Conservation (phyloP, 768 basidiomycete species). For the Tulasnella sp. region DNA sequence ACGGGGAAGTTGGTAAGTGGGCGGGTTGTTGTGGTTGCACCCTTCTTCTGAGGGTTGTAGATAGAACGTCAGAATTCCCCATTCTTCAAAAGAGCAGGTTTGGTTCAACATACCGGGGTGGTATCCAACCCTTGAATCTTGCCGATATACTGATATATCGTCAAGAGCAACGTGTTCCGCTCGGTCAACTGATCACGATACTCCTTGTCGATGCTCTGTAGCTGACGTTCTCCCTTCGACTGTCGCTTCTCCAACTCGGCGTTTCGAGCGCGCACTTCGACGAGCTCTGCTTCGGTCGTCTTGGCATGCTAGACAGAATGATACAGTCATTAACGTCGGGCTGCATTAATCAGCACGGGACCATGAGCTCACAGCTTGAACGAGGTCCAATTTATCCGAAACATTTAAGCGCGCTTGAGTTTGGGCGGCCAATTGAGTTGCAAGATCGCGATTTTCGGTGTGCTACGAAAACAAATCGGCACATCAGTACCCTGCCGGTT, state of each 20-base stretch:
- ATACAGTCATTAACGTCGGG: not conserved
- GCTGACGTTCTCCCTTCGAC: slow-evolving; percentile 72
- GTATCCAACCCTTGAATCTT: slow-evolving; percentile 88
- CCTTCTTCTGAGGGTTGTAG: slow-evolving; percentile 40
- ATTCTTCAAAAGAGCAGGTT: not conserved
- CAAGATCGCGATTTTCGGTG: slow-evolving; percentile 75
- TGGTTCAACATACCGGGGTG: slow-evolving; percentile 58
- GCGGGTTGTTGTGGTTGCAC: slow-evolving; percentile 60
- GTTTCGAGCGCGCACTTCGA: slow-evolving; percentile 55
- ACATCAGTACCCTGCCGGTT: not conserved
- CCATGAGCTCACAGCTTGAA: slow-evolving; percentile 46
- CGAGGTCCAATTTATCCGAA: slow-evolving; percentile 80
- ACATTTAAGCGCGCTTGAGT: slow-evolving; percentile 83
- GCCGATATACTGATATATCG: slow-evolving; percentile 93
- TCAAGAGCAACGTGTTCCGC: slow-evolving; percentile 83
- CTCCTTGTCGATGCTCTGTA: slow-evolving; percentile 68
- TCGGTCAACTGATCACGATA: slow-evolving; percentile 92
- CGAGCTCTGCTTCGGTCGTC: slow-evolving; percentile 65
- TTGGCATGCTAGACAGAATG: slow-evolving; percentile 46
- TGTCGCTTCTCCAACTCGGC: slow-evolving; percentile 75
- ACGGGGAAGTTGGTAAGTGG: slow-evolving; percentile 90
- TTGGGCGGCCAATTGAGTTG: slow-evolving; percentile 73
- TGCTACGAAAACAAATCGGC: slow-evolving; percentile 43
- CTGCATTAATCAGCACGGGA: not conserved
- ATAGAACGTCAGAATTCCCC: not conserved